Evolutionary conservation across 768 basidiomycete species (phyloP).

Genomic region (Kwoniella shandongensis): DNA sequence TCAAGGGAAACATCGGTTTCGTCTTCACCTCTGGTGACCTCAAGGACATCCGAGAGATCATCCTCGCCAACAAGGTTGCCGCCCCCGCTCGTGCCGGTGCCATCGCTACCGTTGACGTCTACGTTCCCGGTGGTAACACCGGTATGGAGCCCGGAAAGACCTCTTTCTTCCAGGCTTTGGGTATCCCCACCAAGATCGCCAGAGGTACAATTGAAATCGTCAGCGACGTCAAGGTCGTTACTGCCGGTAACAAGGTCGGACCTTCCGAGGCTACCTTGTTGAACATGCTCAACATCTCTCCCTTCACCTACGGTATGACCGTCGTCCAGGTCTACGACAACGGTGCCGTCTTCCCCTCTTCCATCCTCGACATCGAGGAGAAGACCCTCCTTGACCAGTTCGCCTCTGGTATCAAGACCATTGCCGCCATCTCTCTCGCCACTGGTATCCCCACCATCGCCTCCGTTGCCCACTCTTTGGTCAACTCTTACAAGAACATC

Average conservation of each 20-base stretch:
- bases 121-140: conserved; percentile 92
- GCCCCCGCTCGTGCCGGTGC: conserved; percentile 99
- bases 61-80: conserved; percentile 94
- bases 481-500: conserved; percentile 99
- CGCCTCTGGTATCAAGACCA: conserved; percentile 87
- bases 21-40: conserved; percentile 92
- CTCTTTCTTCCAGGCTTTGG: conserved; percentile 99
- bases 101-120: conserved; percentile 85
- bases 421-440: conserved; percentile 93
- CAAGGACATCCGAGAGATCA: conserved; percentile 90
- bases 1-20: conserved; percentile 98
- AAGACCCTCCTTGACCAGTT: conserved; percentile 87
- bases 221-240: conserved; percentile 91
- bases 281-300: conserved; percentile 99
- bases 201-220: conserved; percentile 99
- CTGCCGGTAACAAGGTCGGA: conserved; percentile 88
- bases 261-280: conserved; percentile 94
- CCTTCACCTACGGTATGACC: conserved; percentile 99
- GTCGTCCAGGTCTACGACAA: conserved; percentile 95
- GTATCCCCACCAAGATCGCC: conserved; percentile 99
- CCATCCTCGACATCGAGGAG: conserved; percentile 91
- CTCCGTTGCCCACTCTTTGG: conserved; percentile 88
- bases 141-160: conserved; percentile 99
- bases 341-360: conserved; percentile 85
- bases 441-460: conserved; percentile 94